Base-by-base conservation (phyloP, 768 basidiomycete species). In the Gelatoporia subvermispora region DNA sequence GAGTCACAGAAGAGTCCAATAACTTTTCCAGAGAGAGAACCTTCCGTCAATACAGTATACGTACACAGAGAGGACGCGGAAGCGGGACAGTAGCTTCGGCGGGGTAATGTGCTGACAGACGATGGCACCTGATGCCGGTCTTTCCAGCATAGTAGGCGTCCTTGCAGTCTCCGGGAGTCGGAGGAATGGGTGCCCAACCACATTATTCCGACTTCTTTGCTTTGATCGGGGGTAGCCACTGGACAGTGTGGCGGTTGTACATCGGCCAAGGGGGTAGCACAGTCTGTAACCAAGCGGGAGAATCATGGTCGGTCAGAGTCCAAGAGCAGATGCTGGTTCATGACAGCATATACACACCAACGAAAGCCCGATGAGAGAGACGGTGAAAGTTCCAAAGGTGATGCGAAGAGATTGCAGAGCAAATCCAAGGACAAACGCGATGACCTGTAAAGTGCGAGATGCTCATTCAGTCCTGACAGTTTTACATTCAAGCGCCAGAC, bases 211-310 rank as follows among this genome's bases (percentile, higher is more conserved):
- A 16, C 22, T 63, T 49, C 49, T 52, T 56, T 57, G 64, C 63
- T 60, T 74, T 67, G 36, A 53, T 59, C 3, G 79, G 71, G 13
- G 28, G 28, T 16, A 84, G 65, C 84, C 83, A 85, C 53, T 73
- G 69, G 34, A 84, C 78, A 15, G 82, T 78, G 59, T 86, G 74
- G 13, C 63, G 64, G 54, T 81, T 84, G 66, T 72, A 85, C 64
- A 77, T 67, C 0, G 81, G 76, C 88, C 88, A 90, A 8, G 82
- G 81, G 0, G 87, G 88, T 3, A 89, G 51, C 11, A 81, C 69
- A 41, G 73, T 63, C 87, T 88, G 53, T 11, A 41, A 16, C 39
- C 28, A 41, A 17, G 50, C 17, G 18, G 20, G 15, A n/a, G n/a
- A n/a, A n/a, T n/a, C n/a, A n/a, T 1, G 38, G n/a, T n/a, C 28